phyloP scores from a whole-genome alignment of 768 basidiomycete genomes.

The Pisolithus orientalis region DNA sequence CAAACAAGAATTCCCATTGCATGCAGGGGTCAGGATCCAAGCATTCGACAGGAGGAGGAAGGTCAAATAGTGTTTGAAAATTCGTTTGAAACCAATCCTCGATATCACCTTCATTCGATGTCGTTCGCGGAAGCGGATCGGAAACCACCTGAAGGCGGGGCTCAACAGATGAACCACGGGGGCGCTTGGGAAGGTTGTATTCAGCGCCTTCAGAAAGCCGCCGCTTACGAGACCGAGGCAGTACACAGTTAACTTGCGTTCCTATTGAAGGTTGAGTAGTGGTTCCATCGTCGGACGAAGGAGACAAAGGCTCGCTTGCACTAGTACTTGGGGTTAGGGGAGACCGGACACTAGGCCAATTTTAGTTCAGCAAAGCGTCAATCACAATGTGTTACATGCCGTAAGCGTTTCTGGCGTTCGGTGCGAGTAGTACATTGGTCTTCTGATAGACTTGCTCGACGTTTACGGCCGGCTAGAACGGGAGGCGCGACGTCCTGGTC shows the following conservation, averaged over 20 bases:
- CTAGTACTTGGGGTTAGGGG: too few relatives aligned
- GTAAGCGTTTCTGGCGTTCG: too few relatives aligned
- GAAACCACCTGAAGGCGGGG: not conserved
- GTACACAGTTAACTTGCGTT: too few relatives aligned
- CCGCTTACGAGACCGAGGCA: not conserved
- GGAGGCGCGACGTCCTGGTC: conserved; percentile 6
- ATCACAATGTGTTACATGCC: too few relatives aligned
- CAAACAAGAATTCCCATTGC: conserved; percentile 29
- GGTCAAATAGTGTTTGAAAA: conserved; percentile 19
- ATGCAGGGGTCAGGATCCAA: conserved; percentile 17
- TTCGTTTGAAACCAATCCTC: conserved; percentile 32
- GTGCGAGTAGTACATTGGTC: too few relatives aligned
- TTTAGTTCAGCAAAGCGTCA: too few relatives aligned
- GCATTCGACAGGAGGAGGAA: conserved; percentile 19
- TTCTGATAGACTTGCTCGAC: not conserved
- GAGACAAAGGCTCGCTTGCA: too few relatives aligned
- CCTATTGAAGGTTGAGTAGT: too few relatives aligned
- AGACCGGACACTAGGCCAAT: too few relatives aligned
- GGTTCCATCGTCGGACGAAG: too few relatives aligned
- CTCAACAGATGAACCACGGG: not conserved
- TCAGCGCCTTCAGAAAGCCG: not conserved
- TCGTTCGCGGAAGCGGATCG: not conserved
- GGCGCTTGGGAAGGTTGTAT: not conserved
- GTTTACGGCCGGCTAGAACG: conserved; percentile 17
- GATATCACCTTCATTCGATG: conserved; percentile 16